Conservation (phyloP, 768 basidiomycete species). For the Lactifluus volemus region DNA sequence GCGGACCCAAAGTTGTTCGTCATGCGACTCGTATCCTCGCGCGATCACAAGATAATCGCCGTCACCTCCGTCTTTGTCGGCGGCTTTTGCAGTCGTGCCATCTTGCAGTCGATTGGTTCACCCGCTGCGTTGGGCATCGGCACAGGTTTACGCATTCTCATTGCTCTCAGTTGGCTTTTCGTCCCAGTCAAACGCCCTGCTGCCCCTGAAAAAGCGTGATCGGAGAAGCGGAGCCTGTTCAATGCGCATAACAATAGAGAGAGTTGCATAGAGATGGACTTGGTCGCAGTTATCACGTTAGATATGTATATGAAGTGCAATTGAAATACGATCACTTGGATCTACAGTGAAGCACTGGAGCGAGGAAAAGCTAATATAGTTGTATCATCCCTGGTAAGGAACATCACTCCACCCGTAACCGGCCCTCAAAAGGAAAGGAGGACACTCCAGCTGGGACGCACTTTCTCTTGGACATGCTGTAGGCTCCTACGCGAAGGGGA, state of each 20-base stretch:
- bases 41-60: slow-evolving; percentile 67
- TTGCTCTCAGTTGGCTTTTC: slow-evolving; percentile 59
- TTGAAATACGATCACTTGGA: neutral
- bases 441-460: slow-evolving; percentile 30
- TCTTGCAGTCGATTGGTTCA: slow-evolving; percentile 51
- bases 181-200: slow-evolving; percentile 36
- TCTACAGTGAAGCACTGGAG: neutral
- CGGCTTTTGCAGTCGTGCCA: slow-evolving; percentile 55
- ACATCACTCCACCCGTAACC: slow-evolving; percentile 26
- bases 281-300: neutral
- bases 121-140: slow-evolving; percentile 60
- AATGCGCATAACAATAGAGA: neutral
- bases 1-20: slow-evolving; percentile 71
- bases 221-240: neutral
- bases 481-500: slow-evolving; percentile 31
- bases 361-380: neutral
- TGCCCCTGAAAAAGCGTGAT: neutral
- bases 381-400: slow-evolving; percentile 35
- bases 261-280: no score
- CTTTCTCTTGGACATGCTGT: slow-evolving; percentile 31
- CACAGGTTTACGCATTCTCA: slow-evolving; percentile 50
- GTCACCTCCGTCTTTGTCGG: slow-evolving; percentile 66
- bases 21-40: slow-evolving; percentile 42
- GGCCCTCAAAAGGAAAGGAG: slow-evolving; percentile 21
- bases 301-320: neutral